A percentile compares a stretch with the other conserved stretches of the same genome.
Conservation (phyloP, 1,284 basidiomycete species). For the Schizopora paradoxa region DNA sequence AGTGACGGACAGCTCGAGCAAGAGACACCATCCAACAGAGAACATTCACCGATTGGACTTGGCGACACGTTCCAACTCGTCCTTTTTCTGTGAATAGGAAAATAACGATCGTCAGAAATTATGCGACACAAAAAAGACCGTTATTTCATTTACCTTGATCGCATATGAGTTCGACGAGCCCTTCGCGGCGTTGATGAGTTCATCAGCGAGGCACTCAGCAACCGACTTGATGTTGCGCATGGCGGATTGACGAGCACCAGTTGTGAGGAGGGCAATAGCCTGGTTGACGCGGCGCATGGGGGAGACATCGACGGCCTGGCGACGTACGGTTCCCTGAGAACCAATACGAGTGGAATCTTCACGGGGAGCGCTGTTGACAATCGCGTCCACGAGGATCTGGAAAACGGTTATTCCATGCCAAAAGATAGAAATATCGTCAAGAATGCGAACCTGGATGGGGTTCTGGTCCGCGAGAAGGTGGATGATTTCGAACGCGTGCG, state of each 20-base stretch:
- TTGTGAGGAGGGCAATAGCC: slow-evolving; percentile 91
- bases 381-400: slow-evolving; percentile 93
- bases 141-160: slow-evolving; percentile 71
- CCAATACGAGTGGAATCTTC: slow-evolving; percentile 99
- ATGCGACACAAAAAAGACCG: slow-evolving; percentile 1
- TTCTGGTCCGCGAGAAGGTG: slow-evolving; percentile 99
- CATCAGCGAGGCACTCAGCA: slow-evolving; percentile 97
- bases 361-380: slow-evolving; percentile 99
- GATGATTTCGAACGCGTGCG: slow-evolving; percentile 99
- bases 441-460: slow-evolving; percentile 88
- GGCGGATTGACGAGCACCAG: slow-evolving; percentile 96
- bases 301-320: slow-evolving; percentile 99
- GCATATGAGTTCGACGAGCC: slow-evolving; percentile 99
- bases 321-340: slow-evolving; percentile 98
- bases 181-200: slow-evolving; percentile 99
- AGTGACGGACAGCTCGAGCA: no score
- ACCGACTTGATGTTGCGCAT: slow-evolving; percentile 99
- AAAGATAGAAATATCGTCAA: not conserved
- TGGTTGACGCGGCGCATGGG: slow-evolving; percentile 99
- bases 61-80: slow-evolving; percentile 98
- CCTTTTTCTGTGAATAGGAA: slow-evolving; percentile 66
- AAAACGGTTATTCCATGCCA: not conserved
- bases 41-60: slow-evolving; percentile 99
- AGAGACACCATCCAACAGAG: no score
- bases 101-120: slow-evolving; percentile 8